phyloP scores from a whole-genome alignment of 306 rosid species.

The Cercis canadensis region DNA sequence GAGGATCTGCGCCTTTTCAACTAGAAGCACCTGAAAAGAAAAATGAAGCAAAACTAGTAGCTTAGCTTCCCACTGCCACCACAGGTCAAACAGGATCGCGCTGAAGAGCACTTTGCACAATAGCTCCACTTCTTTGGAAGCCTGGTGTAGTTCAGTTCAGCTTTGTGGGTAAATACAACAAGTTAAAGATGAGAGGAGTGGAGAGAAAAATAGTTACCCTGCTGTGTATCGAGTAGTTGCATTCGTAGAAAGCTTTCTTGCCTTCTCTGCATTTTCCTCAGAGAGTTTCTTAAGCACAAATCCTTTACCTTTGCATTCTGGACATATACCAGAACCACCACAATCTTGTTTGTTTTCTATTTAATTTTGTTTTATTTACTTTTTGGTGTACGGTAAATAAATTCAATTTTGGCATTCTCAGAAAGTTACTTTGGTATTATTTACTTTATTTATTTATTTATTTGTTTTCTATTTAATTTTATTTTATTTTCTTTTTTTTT shows the following conservation, averaged over 20 bases:
- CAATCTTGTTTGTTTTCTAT: too few relatives aligned
- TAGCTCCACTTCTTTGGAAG: constrained; percentile 99
- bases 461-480: too few relatives aligned
- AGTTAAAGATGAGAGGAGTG: constrained; percentile 8
- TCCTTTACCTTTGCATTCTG: constrained; percentile 97
- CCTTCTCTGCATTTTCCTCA: constrained; percentile 74
- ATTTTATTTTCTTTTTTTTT: too few relatives aligned
- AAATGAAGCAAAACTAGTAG: constrained; percentile 48
- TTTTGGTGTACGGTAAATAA: too few relatives aligned
- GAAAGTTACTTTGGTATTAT: too few relatives aligned
- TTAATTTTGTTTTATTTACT: too few relatives aligned
- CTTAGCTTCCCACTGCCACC: constrained; percentile 80
- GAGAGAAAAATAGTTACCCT: constrained; percentile 54
- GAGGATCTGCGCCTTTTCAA: constrained; percentile 13
- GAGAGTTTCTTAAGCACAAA: constrained; percentile 82
- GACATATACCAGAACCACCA: constrained; percentile 87
- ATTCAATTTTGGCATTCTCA: too few relatives aligned
- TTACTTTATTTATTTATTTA: too few relatives aligned
- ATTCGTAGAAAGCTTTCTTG: constrained; percentile 70
- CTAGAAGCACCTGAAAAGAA: not conserved
- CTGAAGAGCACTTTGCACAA: too few relatives aligned
- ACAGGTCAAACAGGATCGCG: constrained; percentile 79
- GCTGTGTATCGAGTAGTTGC: constrained; percentile 89
- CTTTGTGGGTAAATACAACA: constrained; percentile 21
- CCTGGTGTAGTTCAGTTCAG: constrained; percentile 50